Conservation (phyloP, 305 asterid species). For the Solanum hybrid region DNA sequence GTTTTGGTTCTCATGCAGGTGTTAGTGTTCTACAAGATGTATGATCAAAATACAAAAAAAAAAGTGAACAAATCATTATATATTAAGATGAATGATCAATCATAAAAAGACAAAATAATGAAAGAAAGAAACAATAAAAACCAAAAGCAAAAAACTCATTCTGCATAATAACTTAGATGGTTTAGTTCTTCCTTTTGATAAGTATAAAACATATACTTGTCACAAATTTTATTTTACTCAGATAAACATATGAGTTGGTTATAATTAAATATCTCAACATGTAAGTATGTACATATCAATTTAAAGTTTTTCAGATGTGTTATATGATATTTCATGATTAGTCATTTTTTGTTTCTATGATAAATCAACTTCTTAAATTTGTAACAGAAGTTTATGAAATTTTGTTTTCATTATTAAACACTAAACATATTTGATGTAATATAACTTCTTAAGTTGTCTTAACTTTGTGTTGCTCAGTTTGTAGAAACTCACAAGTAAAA, state of each 20-base stretch:
- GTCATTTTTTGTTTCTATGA: background rate
- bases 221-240: background rate
- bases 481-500: background rate
- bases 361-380: background rate
- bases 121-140: background rate
- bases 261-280: background rate
- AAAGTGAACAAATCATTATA: background rate
- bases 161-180: background rate
- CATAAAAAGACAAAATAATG: background rate
- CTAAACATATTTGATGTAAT: background rate
- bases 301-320: background rate
- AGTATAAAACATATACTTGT: background rate
- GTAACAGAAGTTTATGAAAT: background rate
- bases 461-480: background rate
- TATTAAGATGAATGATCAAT: background rate
- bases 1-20: background rate
- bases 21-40: background rate
- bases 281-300: background rate
- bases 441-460: background rate
- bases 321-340: background rate
- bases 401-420: background rate
- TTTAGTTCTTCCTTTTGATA: background rate
- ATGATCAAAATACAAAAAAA: background rate
- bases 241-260: background rate
- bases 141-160: background rate